These are phyloP conservation scores for Draba incana DNA, from an alignment of 345 rosid species.

Conservation along the genomic window DNA sequence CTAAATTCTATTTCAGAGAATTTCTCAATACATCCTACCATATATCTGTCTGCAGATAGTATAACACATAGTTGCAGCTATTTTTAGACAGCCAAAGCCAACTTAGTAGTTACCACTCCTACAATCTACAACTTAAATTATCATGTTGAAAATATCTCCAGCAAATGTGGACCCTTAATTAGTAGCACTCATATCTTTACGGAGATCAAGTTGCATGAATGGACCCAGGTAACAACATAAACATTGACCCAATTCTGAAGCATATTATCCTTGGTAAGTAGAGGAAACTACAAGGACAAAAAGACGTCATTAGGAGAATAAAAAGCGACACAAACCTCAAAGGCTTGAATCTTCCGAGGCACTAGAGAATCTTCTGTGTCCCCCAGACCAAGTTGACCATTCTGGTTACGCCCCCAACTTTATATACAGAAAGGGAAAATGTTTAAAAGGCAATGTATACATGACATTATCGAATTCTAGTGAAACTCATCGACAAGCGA, in stretches of 20 bases:
- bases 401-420: conserved; percentile 99
- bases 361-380: conserved; percentile 82
- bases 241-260: conserved; percentile 15
- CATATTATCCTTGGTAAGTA: conserved; percentile 7
- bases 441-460: not conserved
- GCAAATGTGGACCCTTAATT: conserved; percentile 26
- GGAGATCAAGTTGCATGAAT: conserved; percentile 26
- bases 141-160: conserved; percentile 13
- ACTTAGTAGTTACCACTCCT: conserved; percentile 8
- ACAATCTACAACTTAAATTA: conserved; percentile 1
- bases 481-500: conserved; percentile 9
- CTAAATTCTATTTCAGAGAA: conserved; percentile 18
- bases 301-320: conserved; percentile 12
- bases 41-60: conserved; percentile 18
- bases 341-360: conserved; percentile 87
- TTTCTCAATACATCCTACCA: conserved; percentile 17
- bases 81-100: conserved; percentile 3
- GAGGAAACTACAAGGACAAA: conserved; percentile 22
- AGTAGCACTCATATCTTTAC: conserved; percentile 23
- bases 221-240: conserved; percentile 19
- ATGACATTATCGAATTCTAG: not conserved
- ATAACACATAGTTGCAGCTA: conserved; percentile 6
- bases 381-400: conserved; percentile 99
- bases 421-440: conserved; percentile 17
- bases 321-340: conserved; percentile 59